Evolutionary conservation across 176 grass and related monocot species (phyloP).

Genomic region (Metroxylon sagu): DNA sequence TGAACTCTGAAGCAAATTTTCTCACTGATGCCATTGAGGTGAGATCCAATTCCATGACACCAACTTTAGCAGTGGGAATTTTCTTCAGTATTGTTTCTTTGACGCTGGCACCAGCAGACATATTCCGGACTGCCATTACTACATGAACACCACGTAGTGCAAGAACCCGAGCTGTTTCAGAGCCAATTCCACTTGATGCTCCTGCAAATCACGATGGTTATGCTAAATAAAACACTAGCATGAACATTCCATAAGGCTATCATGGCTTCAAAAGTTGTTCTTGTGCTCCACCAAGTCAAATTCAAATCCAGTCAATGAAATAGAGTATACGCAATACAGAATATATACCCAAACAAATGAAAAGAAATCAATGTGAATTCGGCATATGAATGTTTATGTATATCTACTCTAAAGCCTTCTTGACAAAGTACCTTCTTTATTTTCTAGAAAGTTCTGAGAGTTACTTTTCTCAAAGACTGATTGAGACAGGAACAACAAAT

Average conservation of each 20-base stretch:
- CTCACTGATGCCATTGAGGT: slow-evolving; percentile 63
- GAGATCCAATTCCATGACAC: slow-evolving; percentile 79
- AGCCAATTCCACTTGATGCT: slow-evolving; percentile 80
- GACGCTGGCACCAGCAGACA: slow-evolving; percentile 29
- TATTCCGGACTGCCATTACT: slow-evolving; percentile 61
- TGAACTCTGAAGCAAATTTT: slow-evolving; percentile 57
- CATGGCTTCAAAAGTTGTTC: no score
- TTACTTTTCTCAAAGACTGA: no score
- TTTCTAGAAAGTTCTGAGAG: no score
- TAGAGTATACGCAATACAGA: no score
- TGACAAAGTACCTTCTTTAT: no score
- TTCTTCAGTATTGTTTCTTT: slow-evolving; percentile 39
- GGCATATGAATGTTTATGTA: no score
- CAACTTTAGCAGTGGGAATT: slow-evolving; percentile 35
- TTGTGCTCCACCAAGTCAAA: no score
- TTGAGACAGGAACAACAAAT: no score
- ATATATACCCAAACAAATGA: no score
- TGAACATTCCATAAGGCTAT: neutral
- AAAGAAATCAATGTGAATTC: no score
- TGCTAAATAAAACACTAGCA: neutral
- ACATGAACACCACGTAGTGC: slow-evolving; percentile 67
- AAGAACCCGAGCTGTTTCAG: slow-evolving; percentile 59
- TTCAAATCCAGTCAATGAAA: no score
- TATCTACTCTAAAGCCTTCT: no score
- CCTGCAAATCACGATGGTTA: slow-evolving; percentile 20